Base-by-base conservation (phyloP, 345 rosid genomes). In the Eucalyptus melliodora region DNA sequence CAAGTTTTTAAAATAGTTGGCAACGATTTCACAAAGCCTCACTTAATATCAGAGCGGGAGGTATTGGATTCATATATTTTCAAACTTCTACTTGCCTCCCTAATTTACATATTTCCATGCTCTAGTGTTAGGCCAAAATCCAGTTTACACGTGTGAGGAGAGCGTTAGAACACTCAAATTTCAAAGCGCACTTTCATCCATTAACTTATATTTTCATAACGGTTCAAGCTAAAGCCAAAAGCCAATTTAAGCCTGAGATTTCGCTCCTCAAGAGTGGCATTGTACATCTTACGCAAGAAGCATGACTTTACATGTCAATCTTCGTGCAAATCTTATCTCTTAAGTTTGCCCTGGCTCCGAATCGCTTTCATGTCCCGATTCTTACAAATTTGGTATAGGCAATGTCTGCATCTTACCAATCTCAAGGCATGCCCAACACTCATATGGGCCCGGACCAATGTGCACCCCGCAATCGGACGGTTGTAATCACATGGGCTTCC, bases 21-120 rank as follows among this genome's bases (percentile, higher is more conserved):
- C 8, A 21, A 13, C 0, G 2, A 2, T 77, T 4, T 77, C 16
- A 77, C 15, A 23, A 77, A 11, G 2, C 7, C 27, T 6, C 16
- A 10, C 5, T 2, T 77, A 77, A 40, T 23, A 77, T 19, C 3
- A 40, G 0, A 6, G 47, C 0, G 1, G 4, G 9, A 77, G 27
- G 3, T 6, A 3, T 6, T 11, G 47, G 10, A 7, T 77, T 11
- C 1, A 21, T 11, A 77, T 11, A 1, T 6, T 77, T 21, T 2
- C 27, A 40, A 2, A 2, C 5, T 13, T 4, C 9, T 42, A 15
- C 16, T 65, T 65, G 10, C 40, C 77, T 65, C 23, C 10, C 3
- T 7, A 1, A 16, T 65, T n/a, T 8, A 27, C 31, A 30, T 27
- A 62, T 62, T 62, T 62, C 34, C 8, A 62, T 4, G 5, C 3